Conservation (phyloP, 1,139 yeast genomes). For the Magnusiomyces clavatus region DNA sequence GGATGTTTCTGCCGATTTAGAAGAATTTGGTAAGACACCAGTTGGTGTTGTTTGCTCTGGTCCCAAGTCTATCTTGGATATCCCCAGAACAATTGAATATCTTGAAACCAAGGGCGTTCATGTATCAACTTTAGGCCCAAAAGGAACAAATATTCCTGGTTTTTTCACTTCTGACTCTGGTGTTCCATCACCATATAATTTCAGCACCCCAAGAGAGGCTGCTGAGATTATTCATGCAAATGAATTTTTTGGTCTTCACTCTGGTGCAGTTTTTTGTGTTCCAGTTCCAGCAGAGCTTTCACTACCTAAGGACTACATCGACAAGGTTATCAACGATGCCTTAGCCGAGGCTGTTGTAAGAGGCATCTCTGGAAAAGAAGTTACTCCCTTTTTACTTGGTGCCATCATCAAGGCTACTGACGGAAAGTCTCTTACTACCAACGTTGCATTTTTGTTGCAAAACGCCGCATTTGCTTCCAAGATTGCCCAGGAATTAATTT, state of each 20-base stretch:
- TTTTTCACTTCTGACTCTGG: constrained; percentile 77
- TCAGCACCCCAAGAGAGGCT: constrained; percentile 46
- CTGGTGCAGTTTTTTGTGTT: constrained; percentile 74
- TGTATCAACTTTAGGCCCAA: constrained; percentile 41
- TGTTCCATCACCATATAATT: constrained; percentile 58
- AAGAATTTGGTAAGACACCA: constrained; percentile 75
- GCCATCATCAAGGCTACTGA: constrained; percentile 58
- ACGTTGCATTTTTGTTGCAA: constrained; percentile 67
- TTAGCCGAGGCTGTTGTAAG: constrained; percentile 44
- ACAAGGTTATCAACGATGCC: constrained; percentile 51
- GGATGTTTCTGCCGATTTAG: constrained; percentile 84
- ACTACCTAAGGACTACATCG: constrained; percentile 46
- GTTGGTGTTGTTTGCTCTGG: constrained; percentile 89
- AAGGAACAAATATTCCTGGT: constrained; percentile 65
- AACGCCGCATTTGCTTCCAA: constrained; percentile 64
- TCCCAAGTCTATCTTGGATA: constrained; percentile 79
- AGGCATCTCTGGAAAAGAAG: constrained; percentile 60
- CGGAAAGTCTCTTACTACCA: constrained; percentile 64
- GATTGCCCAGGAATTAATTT: constrained; percentile 51
- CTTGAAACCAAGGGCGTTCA: constrained; percentile 79
- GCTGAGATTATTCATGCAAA: constrained; percentile 55
- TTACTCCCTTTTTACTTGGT: constrained; percentile 69
- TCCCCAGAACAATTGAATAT: constrained; percentile 74
- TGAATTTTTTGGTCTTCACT: constrained; percentile 42
- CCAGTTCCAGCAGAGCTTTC: constrained; percentile 72